Conservation (phyloP, 208 protist genomes). For the Perkinsela sp. region DNA sequence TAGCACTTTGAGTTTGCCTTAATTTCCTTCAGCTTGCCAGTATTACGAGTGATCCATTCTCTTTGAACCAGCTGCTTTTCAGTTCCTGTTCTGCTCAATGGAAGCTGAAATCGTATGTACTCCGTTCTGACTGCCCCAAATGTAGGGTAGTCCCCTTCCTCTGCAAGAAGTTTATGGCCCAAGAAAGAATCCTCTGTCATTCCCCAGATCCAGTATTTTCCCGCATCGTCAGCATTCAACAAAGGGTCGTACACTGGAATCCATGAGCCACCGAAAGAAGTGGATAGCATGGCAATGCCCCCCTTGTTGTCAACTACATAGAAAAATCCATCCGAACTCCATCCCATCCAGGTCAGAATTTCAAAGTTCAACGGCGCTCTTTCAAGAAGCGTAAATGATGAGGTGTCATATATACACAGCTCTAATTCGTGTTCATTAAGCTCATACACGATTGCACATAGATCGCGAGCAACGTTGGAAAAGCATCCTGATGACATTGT, state of each 20-base stretch:
- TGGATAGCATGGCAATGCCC: background rate
- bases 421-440: background rate
- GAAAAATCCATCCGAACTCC: background rate
- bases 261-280: background rate
- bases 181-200: background rate
- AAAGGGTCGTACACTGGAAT: background rate
- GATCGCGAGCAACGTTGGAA: background rate
- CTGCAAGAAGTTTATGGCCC: background rate
- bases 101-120: background rate
- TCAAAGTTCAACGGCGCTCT: background rate
- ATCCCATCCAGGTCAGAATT: background rate
- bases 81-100: background rate
- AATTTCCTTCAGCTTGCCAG: background rate
- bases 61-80: background rate
- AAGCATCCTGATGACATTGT: background rate
- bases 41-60: background rate
- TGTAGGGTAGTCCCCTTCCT: background rate
- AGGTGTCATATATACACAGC: background rate
- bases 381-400: background rate
- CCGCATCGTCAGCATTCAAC: background rate
- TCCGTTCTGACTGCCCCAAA: background rate
- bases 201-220: background rate
- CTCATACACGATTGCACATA: background rate
- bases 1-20: background rate
- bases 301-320: background rate